phyloP scores from a whole-genome alignment of 306 rosid species.

The Psophocarpus tetragonolobus region DNA sequence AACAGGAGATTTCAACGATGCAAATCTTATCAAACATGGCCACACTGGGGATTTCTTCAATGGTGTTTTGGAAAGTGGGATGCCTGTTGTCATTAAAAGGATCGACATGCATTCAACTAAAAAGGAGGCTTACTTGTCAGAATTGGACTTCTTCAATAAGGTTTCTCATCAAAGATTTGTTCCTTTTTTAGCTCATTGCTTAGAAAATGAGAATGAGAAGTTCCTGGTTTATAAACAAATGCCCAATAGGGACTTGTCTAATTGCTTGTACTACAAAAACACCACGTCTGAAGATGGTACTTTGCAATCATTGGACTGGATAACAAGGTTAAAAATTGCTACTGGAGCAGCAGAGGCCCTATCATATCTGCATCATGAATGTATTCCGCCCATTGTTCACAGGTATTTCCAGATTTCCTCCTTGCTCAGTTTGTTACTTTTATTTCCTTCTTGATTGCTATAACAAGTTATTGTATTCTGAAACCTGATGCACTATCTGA shows the following conservation, averaged over 20 bases:
- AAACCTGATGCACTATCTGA: not conserved
- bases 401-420: conserved; percentile 54
- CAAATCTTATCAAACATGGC: conserved; percentile 74
- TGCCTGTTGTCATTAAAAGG: conserved; percentile 69
- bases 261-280: conserved; percentile 63
- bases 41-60: conserved; percentile 82
- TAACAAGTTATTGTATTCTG: not conserved
- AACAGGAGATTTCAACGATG: conserved; percentile 59
- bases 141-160: conserved; percentile 78
- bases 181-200: conserved; percentile 81
- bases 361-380: conserved; percentile 83
- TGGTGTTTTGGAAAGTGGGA: conserved; percentile 79
- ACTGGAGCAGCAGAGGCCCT: conserved; percentile 92
- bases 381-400: conserved; percentile 84
- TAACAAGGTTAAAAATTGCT: conserved; percentile 92
- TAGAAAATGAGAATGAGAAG: conserved; percentile 85
- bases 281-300: conserved; percentile 56
- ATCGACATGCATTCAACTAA: conserved; percentile 52
- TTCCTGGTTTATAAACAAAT: conserved; percentile 75
- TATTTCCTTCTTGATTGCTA: not conserved
- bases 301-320: conserved; percentile 94
- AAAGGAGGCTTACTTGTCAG: conserved; percentile 62
- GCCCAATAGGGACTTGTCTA: conserved; percentile 87
- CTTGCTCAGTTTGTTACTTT: not conserved
- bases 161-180: conserved; percentile 75